These are phyloP conservation scores for Cynara cardunculus DNA, from an alignment of 129 eudicot species.

Conservation along the genomic window DNA sequence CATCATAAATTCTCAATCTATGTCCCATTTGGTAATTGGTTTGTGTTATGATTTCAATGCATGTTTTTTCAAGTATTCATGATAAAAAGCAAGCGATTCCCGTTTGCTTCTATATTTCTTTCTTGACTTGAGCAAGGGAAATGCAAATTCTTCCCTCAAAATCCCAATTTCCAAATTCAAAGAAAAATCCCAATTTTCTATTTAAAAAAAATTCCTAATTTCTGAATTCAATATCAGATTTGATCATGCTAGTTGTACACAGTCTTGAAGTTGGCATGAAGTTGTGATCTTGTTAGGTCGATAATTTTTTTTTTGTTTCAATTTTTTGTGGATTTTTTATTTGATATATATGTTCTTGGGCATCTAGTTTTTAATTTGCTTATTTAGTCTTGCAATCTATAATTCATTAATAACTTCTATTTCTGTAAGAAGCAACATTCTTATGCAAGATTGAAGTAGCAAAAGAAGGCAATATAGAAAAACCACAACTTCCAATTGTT, in stretches of 20 bases:
- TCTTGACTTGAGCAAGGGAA: neutral
- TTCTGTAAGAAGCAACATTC: neutral
- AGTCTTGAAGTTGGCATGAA: neutral
- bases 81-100: neutral
- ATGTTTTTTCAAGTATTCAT: neutral
- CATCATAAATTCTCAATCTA: neutral
- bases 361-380: neutral
- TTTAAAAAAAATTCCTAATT: neutral
- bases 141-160: neutral
- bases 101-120: neutral
- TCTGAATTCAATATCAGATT: neutral
- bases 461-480: neutral
- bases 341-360: neutral
- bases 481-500: neutral
- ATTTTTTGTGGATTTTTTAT: neutral
- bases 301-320: neutral
- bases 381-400: neutral
- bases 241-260: neutral
- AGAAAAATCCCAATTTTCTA: neutral
- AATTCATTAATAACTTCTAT: neutral
- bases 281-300: neutral
- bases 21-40: constrained; percentile 16
- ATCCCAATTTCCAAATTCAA: neutral
- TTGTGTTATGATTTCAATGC: neutral
- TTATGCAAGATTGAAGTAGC: neutral